phyloP scores from a whole-genome alignment of 2,329 filamentous ascomycete genomes.

The Cephalotrichum gorgonifer region DNA sequence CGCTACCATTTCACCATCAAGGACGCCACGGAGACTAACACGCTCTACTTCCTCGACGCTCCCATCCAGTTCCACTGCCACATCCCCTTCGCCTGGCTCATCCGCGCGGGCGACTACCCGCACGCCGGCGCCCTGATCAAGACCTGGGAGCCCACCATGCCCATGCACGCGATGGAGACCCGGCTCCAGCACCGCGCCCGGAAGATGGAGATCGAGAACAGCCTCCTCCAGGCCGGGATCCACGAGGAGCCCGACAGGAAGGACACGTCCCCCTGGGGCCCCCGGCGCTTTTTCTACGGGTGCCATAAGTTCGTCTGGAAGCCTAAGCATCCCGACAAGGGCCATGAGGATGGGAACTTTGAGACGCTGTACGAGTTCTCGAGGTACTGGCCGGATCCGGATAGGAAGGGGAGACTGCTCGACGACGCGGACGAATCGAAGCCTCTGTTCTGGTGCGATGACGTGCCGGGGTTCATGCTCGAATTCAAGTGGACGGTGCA shows the following conservation, averaged over 20 bases:
- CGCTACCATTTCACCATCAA: neutral
- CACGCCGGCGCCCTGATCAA: neutral
- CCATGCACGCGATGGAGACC: neutral
- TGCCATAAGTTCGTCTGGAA: neutral
- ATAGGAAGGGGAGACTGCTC: neutral
- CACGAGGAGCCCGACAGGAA: neutral
- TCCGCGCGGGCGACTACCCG: neutral
- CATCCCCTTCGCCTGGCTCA: neutral
- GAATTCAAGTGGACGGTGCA: neutral
- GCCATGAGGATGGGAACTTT: conserved; percentile 9
- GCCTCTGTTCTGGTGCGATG: neutral
- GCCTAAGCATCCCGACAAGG: conserved; percentile 8
- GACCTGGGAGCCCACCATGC: neutral
- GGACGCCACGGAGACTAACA: conserved; percentile 1
- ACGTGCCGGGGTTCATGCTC: neutral
- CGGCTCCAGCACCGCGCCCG: neutral
- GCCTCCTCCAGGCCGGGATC: neutral
- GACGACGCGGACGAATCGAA: neutral
- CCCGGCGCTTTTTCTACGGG: neutral
- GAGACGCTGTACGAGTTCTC: conserved; percentile 12
- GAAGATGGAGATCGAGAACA: neutral
- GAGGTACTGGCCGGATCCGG: neutral
- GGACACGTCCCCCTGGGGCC: neutral
- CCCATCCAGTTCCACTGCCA: neutral
- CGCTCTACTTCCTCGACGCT: neutral